A percentile compares a stretch with the other conserved stretches of the same genome.
These are phyloP conservation scores for Aspergillus sp. DNA, from an alignment of 2,329 filamentous ascomycete genomes.

Conservation along the genomic window DNA sequence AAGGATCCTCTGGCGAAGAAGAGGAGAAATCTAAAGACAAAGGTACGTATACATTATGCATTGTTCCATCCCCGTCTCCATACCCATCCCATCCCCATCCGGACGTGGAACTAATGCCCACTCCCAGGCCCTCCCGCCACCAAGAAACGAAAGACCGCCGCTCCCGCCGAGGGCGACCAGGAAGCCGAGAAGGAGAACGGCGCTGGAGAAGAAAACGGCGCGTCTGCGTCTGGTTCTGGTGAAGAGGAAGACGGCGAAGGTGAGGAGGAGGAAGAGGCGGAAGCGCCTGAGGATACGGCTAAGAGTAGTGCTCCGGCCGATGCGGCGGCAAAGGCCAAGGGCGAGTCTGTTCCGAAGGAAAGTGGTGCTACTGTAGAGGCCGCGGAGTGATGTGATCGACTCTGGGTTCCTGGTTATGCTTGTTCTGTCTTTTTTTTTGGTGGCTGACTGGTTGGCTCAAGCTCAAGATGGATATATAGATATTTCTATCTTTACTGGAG, in stretches of 20 bases:
- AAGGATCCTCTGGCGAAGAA: slow-evolving; percentile 16
- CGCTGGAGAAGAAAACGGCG: slow-evolving; percentile 8
- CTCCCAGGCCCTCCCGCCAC: slow-evolving; percentile 15
- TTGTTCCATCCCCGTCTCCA: too few relatives aligned
- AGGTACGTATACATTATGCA: slow-evolving; percentile 8
- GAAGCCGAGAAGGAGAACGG: slow-evolving; percentile 7
- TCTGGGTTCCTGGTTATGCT: background rate
- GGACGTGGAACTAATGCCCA: too few relatives aligned
- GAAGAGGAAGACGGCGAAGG: slow-evolving; percentile 12
- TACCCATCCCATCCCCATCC: background rate
- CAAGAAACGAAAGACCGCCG: slow-evolving; percentile 25
- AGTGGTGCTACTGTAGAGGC: slow-evolving; percentile 18
- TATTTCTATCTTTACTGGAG: too few relatives aligned
- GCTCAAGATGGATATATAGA: slow-evolving; percentile 8
- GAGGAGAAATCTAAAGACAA: slow-evolving; percentile 14
- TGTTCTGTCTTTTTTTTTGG: too few relatives aligned
- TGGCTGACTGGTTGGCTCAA: too few relatives aligned
- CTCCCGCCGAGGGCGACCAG: slow-evolving; percentile 11
- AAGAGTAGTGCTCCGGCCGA: slow-evolving; percentile 25
- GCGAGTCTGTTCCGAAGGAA: slow-evolving; percentile 19
- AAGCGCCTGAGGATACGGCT: slow-evolving; percentile 20
- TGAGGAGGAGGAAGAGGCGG: slow-evolving; percentile 13
- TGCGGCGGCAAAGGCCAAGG: slow-evolving; percentile 26
- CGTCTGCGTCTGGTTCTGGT: slow-evolving; percentile 9
- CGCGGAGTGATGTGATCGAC: slow-evolving; percentile 12